Conservation (phyloP, 1,284 basidiomycete genomes). For the Rhodotorula sp. region DNA sequence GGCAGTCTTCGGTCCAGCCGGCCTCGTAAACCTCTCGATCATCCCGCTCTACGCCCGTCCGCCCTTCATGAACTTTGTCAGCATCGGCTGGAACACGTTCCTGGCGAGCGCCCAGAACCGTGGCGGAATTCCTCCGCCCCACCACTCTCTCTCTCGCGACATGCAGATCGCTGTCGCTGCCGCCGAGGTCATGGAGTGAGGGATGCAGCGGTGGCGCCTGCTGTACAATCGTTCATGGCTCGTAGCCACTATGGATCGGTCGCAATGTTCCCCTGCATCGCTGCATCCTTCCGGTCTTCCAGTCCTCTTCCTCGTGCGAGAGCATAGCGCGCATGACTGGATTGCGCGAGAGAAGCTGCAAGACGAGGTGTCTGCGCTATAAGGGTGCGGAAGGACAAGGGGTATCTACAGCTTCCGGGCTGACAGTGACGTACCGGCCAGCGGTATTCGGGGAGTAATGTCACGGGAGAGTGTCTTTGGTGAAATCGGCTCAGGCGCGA, state of each 20-base stretch:
- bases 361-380: not conserved
- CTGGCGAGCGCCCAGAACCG: slow-evolving; percentile 5
- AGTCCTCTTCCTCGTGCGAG: not conserved
- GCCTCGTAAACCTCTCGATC: slow-evolving; percentile 42
- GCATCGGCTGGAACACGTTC: slow-evolving; percentile 20
- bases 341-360: not conserved
- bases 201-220: too few species aligned
- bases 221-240: not conserved
- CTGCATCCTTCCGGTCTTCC: not conserved
- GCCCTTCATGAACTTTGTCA: slow-evolving; percentile 44
- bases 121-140: not conserved
- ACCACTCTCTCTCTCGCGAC: not conserved
- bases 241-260: too few species aligned
- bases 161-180: slow-evolving; percentile 14
- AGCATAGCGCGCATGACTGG: not conserved
- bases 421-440: not conserved
- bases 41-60: slow-evolving; percentile 44
- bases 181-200: slow-evolving; percentile 25
- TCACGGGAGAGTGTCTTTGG: not conserved
- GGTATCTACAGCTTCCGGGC: not conserved
- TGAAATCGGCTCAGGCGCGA: not conserved
- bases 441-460: not conserved
- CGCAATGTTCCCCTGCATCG: not conserved
- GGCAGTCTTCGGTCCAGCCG: slow-evolving; percentile 40
- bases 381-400: not conserved